These are phyloP conservation scores for Alternaria gaisen DNA, from an alignment of 2,329 filamentous ascomycete species.

Conservation along the genomic window DNA sequence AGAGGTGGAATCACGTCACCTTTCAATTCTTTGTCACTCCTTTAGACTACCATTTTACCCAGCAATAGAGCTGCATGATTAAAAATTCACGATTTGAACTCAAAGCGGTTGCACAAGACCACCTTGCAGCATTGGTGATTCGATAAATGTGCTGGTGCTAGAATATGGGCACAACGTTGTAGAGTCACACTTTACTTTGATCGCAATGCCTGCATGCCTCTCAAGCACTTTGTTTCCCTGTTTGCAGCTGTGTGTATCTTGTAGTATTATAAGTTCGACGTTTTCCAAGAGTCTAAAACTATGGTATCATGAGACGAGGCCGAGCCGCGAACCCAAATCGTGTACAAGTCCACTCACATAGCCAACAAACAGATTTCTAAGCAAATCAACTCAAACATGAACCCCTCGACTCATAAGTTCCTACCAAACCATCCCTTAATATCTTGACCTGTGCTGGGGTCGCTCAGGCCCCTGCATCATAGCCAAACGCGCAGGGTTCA, in stretches of 20 bases:
- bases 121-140: not conserved
- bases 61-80: not conserved
- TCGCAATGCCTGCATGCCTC: not conserved
- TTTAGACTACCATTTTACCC: not conserved
- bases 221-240: not conserved
- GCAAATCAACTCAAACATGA: not conserved
- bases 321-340: not conserved
- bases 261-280: not conserved
- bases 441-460: slow-evolving; percentile 32
- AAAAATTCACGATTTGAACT: not conserved
- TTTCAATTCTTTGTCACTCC: slow-evolving; percentile 3
- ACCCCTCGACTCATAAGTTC: not conserved
- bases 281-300: slow-evolving; percentile 4
- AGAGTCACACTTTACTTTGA: not conserved
- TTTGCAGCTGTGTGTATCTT: not conserved
- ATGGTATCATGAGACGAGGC: slow-evolving; percentile 4
- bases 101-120: not conserved
- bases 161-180: not conserved
- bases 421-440: not conserved
- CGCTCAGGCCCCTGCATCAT: slow-evolving; percentile 43
- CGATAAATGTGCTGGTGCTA: not conserved
- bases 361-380: not conserved
- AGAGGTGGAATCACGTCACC: not conserved
- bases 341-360: not conserved
- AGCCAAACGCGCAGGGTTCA: slow-evolving; percentile 50